These are phyloP conservation scores for Camelina laxa DNA, from an alignment of 345 rosid genomes.

Conservation along the genomic window DNA sequence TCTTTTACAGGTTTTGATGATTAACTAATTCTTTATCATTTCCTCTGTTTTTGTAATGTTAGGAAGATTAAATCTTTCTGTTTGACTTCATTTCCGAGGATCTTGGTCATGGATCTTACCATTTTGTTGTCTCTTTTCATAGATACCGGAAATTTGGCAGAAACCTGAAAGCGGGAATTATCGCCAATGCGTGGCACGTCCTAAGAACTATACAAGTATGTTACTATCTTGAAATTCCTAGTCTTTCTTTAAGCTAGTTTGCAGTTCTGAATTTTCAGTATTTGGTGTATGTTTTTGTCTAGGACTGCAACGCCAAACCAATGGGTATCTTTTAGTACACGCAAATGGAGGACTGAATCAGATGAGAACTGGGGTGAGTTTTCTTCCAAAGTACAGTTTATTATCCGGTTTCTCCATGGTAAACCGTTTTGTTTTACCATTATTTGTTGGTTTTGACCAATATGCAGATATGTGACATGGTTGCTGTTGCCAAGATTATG, in stretches of 20 bases:
- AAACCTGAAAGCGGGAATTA: slow-evolving; percentile 73
- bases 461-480: slow-evolving; percentile 95
- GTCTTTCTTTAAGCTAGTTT: slow-evolving; percentile 3
- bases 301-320: slow-evolving; percentile 54
- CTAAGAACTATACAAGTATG: slow-evolving; percentile 64
- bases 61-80: slow-evolving; percentile 6
- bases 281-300: slow-evolving; percentile 21
- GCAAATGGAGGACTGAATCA: slow-evolving; percentile 99
- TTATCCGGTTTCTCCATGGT: not conserved
- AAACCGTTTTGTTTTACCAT: slow-evolving; percentile 10
- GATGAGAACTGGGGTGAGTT: slow-evolving; percentile 96
- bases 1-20: not conserved
- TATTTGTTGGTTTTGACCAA: slow-evolving; percentile 25
- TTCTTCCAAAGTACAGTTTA: not conserved
- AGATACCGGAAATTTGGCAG: slow-evolving; percentile 92
- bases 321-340: slow-evolving; percentile 86
- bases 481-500: slow-evolving; percentile 93
- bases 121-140: slow-evolving; percentile 29
- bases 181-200: slow-evolving; percentile 67
- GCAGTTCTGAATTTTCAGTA: not conserved
- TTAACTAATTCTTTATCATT: not conserved
- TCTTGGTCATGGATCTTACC: slow-evolving; percentile 2
- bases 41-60: slow-evolving; percentile 13
- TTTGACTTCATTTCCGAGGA: not conserved
- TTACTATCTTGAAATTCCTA: slow-evolving; percentile 1